Percentiles rank a stretch among this genome's conserved stretches.
Evolutionary conservation across 768 basidiomycete genomes (phyloP).

Genomic region (Serpula lacrymans): DNA sequence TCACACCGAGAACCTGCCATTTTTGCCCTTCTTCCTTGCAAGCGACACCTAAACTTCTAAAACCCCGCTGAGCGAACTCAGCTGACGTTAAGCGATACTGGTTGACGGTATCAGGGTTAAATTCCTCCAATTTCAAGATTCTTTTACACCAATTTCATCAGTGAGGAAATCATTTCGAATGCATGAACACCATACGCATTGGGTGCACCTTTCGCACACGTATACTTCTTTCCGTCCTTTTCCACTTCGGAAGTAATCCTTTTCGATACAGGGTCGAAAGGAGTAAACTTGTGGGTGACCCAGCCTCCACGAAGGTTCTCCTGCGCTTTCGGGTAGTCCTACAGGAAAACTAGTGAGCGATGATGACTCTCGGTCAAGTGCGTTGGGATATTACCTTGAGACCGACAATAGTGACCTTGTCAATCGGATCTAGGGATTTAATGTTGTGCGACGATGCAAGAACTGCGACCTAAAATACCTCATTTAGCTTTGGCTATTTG

Average conservation of each 20-base stretch:
- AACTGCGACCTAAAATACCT: constrained; percentile 39
- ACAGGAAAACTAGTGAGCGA: background rate
- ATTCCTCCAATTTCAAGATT: constrained; percentile 39
- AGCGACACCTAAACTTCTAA: constrained; percentile 46
- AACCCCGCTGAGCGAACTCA: constrained; percentile 41
- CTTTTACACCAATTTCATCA: constrained; percentile 13
- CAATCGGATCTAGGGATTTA: constrained; percentile 45
- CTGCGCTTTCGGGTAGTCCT: constrained; percentile 43
- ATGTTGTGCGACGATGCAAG: constrained; percentile 46
- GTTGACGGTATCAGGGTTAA: constrained; percentile 27
- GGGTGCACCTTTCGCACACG: constrained; percentile 45
- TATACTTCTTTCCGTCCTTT: constrained; percentile 39
- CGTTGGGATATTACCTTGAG: constrained; percentile 26
- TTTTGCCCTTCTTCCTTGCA: constrained; percentile 38
- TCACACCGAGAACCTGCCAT: constrained; percentile 39
- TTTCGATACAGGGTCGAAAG: constrained; percentile 50
- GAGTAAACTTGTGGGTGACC: constrained; percentile 43
- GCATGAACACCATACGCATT: constrained; percentile 26
- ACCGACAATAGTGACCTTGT: constrained; percentile 43
- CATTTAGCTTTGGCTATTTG: constrained; percentile 16
- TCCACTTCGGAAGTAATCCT: constrained; percentile 48
- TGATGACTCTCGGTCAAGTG: background rate
- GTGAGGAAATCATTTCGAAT: background rate
- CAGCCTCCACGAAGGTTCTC: constrained; percentile 40
- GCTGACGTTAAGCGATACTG: constrained; percentile 33